Evolutionary conservation across 192 early-diverging fungal species (phyloP).

Genomic region (Pilaira anomala): DNA sequence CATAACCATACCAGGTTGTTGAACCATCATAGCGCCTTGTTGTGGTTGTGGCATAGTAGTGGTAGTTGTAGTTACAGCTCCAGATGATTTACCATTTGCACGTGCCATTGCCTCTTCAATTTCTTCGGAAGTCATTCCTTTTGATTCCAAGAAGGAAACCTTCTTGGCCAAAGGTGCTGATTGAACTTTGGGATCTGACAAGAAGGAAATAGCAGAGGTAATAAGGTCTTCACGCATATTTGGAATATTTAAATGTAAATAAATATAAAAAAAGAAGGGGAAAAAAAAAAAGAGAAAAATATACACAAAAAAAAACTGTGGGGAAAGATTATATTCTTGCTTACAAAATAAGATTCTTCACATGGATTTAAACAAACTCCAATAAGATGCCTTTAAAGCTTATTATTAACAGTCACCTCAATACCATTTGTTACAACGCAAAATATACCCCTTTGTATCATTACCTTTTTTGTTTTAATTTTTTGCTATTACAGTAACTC

Average conservation of each 20-base stretch:
- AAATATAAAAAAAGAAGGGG: too few relatives aligned
- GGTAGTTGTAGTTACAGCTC: slow-evolving; percentile 13
- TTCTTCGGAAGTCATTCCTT: slow-evolving; percentile 88
- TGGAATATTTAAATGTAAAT: not conserved
- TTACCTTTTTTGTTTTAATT: too few relatives aligned
- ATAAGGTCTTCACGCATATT: slow-evolving; percentile 69
- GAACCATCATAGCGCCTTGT: slow-evolving; percentile 1
- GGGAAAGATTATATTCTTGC: too few relatives aligned
- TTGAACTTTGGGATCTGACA: slow-evolving; percentile 90
- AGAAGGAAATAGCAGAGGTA: slow-evolving; percentile 85
- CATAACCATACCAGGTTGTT: not conserved
- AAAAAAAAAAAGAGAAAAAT: too few relatives aligned
- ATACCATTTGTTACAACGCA: too few relatives aligned
- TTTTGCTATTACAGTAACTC: too few relatives aligned
- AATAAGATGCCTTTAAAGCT: too few relatives aligned
- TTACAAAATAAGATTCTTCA: too few relatives aligned
- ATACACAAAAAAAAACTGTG: too few relatives aligned
- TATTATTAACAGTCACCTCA: too few relatives aligned
- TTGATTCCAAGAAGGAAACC: slow-evolving; percentile 93
- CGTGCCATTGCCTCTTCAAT: slow-evolving; percentile 85
- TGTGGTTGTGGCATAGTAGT: slow-evolving; percentile 11
- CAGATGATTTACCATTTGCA: slow-evolving; percentile 47
- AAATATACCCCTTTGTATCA: too few relatives aligned
- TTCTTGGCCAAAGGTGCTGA: slow-evolving; percentile 84
- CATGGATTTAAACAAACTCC: too few relatives aligned